Conservation (phyloP, 75 land plant species). For the Gnetum montanum region DNA sequence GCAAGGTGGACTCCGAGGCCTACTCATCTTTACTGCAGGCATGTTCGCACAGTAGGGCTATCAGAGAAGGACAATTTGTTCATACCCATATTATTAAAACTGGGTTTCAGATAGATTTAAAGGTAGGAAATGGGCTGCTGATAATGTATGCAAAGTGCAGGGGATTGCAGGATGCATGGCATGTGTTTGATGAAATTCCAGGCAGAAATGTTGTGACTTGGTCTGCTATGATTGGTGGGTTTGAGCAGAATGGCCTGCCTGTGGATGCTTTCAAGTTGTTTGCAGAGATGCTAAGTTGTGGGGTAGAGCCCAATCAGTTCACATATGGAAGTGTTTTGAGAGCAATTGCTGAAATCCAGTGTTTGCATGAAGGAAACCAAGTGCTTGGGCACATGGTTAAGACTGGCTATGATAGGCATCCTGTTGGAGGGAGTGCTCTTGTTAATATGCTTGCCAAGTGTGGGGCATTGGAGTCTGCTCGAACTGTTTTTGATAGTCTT, state of each 20-base stretch:
- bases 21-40: background rate
- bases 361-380: slow-evolving; percentile 2
- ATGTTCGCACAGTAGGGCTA: background rate
- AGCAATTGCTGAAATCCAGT: slow-evolving; percentile 3
- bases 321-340: slow-evolving; percentile 4
- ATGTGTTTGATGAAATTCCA: slow-evolving; percentile 16
- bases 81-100: background rate
- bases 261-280: slow-evolving; percentile 14
- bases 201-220: background rate
- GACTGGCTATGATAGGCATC: slow-evolving; percentile 3
- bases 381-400: slow-evolving; percentile 6
- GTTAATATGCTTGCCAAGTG: slow-evolving; percentile 8
- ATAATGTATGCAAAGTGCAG: slow-evolving; percentile 13
- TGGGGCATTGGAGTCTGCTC: slow-evolving; percentile 2
- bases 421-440: slow-evolving; percentile 7
- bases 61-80: background rate
- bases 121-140: background rate
- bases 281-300: slow-evolving; percentile 5
- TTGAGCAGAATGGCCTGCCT: background rate
- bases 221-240: slow-evolving; percentile 2
- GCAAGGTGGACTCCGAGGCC: background rate
- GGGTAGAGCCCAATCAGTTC: slow-evolving; percentile 3
- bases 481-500: slow-evolving; percentile 1
- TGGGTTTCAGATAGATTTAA: background rate
- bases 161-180: slow-evolving; percentile 8